Percentiles rank a stretch among this genome's conserved stretches.
Evolutionary conservation across 306 rosid species (phyloP).

Genomic region (Quillaja saponaria): DNA sequence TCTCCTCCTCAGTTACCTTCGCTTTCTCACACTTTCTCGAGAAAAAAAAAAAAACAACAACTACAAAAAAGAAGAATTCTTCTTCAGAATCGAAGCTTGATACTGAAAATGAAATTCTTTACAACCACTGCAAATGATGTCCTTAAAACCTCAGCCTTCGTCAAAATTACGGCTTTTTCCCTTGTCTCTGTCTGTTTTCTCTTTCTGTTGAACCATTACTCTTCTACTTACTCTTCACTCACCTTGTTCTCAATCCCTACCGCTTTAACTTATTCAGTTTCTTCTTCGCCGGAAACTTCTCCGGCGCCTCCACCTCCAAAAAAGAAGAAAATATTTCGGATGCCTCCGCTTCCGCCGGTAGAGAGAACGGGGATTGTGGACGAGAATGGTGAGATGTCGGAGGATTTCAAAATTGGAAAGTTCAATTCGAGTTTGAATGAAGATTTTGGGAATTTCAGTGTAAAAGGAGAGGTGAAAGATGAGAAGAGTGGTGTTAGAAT

Average conservation of each 20-base stretch:
- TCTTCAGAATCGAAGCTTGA: no score
- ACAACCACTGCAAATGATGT: conserved; percentile 27
- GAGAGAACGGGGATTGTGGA: conserved; percentile 66
- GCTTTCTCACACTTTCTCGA: neutral
- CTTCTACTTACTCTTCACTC: conserved; percentile 31
- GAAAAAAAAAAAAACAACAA: neutral
- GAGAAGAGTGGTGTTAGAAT: conserved; percentile 15
- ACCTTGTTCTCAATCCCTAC: conserved; percentile 36
- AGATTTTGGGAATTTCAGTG: conserved; percentile 35
- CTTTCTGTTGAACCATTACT: conserved; percentile 40
- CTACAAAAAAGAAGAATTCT: no score
- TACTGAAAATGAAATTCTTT: conserved; percentile 34
- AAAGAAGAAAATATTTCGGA: conserved; percentile 1
- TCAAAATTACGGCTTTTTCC: conserved; percentile 48
- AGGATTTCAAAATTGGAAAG: conserved; percentile 68
- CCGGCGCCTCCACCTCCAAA: neutral
- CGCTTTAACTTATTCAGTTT: neutral
- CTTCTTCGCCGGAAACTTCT: conserved; percentile 9
- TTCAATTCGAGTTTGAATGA: conserved; percentile 37
- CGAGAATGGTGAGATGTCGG: conserved; percentile 76
- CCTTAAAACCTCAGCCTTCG: conserved; percentile 45
- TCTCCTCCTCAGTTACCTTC: no score
- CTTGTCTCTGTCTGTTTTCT: conserved; percentile 55
- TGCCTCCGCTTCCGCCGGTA: conserved; percentile 50
- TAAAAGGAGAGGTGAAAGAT: conserved; percentile 21